Base-by-base conservation (phyloP, 768 basidiomycete species). In the Crepidotus variabilis region DNA sequence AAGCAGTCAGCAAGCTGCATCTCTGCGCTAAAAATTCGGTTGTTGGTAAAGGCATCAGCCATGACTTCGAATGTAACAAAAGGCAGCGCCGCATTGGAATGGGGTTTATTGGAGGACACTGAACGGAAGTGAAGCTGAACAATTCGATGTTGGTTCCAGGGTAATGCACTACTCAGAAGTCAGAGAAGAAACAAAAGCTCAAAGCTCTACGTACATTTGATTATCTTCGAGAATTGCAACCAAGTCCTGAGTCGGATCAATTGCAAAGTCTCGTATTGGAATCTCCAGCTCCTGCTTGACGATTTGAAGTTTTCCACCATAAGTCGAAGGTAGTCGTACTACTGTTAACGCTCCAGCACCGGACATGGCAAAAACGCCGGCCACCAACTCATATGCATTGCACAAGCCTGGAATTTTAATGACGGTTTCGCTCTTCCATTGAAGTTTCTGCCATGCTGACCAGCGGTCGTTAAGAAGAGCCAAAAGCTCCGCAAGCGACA, bases 171-270 rank as follows among this genome's bases (percentile, higher is more conserved):
- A 43, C 18, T 14, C 16, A 16, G 6, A 45, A 9, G 18, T 39
- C 0, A 53, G 43, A 3, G 20, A 24, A 14, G 22, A 24, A 3
- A n/a, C 5, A 32, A 46, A 8, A 43, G 2, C 32, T 2, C 43
- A 16, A 3, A n/a, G 6, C 21, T 22, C 16, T 2, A 46, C 52
- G 6, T 24, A 53, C 52, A 53, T 9, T 24, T 13, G 23, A 32
- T 53, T 46, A 45, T 58, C 60, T 52, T 66, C 66, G 11, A 83
- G 63, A 16, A 81, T 63, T 10, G 78, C 75, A 28, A 86, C 69
- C 49, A 87, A 61, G 59, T 87, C 82, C 65, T 86, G 84, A 3
- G 81, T 77, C 0, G 85, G 84, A 60, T 87, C 85, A 10, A 86
- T 80, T 0, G 82, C 83, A 57, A 87, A 85, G 60, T 86, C 85